These are phyloP conservation scores for Calonectria henricotiae DNA, from an alignment of 2,329 filamentous ascomycete species.

Conservation along the genomic window DNA sequence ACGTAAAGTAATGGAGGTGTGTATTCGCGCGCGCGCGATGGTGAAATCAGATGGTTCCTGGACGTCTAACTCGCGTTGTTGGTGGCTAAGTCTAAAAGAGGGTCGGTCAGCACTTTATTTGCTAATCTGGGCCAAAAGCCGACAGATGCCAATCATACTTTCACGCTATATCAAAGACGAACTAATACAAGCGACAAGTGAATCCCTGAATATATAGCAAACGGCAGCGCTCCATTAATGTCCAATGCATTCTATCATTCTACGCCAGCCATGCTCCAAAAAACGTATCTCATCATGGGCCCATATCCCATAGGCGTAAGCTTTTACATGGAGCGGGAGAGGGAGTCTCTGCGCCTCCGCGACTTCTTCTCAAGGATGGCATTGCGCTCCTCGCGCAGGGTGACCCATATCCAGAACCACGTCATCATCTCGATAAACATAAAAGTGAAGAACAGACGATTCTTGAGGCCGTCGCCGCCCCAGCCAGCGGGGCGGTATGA, in stretches of 20 bases:
- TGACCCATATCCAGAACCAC: conserved; percentile 91
- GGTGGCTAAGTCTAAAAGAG: neutral
- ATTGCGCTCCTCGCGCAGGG: conserved; percentile 76
- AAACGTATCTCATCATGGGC: conserved; percentile 13
- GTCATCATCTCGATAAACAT: conserved; percentile 86
- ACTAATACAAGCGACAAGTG: conserved; percentile 13
- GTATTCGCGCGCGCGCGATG: neutral
- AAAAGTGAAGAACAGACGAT: conserved; percentile 88
- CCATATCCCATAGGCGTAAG: neutral
- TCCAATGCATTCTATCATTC: conserved; percentile 27
- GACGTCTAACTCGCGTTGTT: conserved; percentile 16
- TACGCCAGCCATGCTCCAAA: conserved; percentile 16
- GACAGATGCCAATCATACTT: conserved; percentile 10
- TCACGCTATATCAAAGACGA: conserved; percentile 9
- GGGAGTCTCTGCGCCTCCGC: conserved; percentile 50
- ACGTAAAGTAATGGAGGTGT: neutral
- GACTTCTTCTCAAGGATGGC: conserved; percentile 62
- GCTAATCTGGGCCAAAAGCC: neutral
- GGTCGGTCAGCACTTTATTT: conserved; percentile 24
- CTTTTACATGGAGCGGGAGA: conserved; percentile 40
- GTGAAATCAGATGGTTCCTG: conserved; percentile 15
- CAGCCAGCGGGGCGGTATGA: conserved; percentile 60
- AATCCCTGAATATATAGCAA: neutral
- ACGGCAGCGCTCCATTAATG: conserved; percentile 24
- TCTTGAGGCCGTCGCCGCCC: conserved; percentile 82